Base-by-base conservation (phyloP, 2,329 filamentous ascomycete species). In the Colletotrichum simmondsii region DNA sequence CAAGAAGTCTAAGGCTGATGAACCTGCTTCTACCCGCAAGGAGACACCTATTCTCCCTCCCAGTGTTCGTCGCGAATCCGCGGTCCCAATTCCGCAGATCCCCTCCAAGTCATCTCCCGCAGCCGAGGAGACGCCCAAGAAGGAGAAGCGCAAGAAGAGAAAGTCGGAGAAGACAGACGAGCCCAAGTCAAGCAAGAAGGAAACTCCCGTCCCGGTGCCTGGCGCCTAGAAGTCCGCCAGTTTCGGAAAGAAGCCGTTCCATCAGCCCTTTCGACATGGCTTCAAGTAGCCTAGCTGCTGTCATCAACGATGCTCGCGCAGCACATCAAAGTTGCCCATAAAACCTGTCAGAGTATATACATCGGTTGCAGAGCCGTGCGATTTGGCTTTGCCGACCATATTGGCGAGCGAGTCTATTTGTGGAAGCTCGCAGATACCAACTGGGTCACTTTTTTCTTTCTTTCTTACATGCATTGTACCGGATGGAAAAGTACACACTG, bases 1-100 rank as follows among this genome's bases (percentile, higher is more conserved):
- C 63, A 82, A 79, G 71, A 82, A 81, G 72, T 60, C 75, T 60
- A 82, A 80, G 74, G 62, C 74, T 66, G 65, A 72, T 14, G 76
- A 78, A 63, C 65, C 74, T 26, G 35, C 65, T 8, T 68, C 69
- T 10, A 32, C 56, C 26, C 42, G 58, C 37, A 79, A 77, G 73
- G 76, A 81, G 65, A 80, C 81, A 4, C 80, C 81, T 7, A 71
- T 79, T 76, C 75, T 19, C 54, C 61, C 54, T 7, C 71, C 73
- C 30, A 60, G 30, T 28, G 14, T 54, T 32, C 68, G 72, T 22
- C 66, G 71, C 58, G 52, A 67, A 42, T 71, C 71, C 22, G 53
- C 35, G 14, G 61, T 74, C 10, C 67, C 73, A n/a, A 14, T 73
- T 5, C 71, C 71, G n/a, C 58, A 12, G 14, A 5, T 64, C 12